Evolutionary conservation across 169 alveolate species (phyloP).

Genomic region (Blepharisma undulans): DNA sequence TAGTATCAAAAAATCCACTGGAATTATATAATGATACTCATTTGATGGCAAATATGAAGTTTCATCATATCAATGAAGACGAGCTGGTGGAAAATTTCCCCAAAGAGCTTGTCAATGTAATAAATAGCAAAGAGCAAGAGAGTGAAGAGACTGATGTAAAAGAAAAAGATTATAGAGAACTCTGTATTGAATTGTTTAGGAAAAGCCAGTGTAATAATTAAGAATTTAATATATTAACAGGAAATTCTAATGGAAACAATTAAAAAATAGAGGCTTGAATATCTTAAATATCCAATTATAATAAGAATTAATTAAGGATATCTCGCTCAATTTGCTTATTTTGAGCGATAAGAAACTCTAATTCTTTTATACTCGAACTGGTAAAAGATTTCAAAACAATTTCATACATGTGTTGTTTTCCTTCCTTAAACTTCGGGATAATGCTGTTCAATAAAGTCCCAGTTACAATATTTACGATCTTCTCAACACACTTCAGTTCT

Average conservation of each 20-base stretch:
- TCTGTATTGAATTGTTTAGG: too few species aligned
- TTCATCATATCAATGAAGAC: not conserved
- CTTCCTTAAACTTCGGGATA: slow-evolving; percentile 10
- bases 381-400: not conserved
- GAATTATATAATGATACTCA: not conserved
- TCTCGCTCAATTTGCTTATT: too few species aligned
- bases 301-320: too few species aligned
- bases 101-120: not conserved
- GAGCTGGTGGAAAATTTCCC: not conserved
- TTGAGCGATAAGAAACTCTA: not conserved
- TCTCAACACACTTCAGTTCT: not conserved
- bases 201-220: too few species aligned
- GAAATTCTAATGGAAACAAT: too few species aligned
- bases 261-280: too few species aligned
- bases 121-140: too few species aligned
- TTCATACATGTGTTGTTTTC: not conserved
- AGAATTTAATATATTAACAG: too few species aligned
- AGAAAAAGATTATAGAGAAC: not conserved
- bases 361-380: not conserved
- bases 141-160: too few species aligned
- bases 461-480: not conserved
- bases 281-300: too few species aligned
- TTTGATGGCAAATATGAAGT: not conserved
- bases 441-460: too few species aligned
- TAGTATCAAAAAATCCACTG: not conserved